Evolutionary conservation across 2,329 filamentous ascomycete species (phyloP).

Genomic region (Hysterium pulicare): DNA sequence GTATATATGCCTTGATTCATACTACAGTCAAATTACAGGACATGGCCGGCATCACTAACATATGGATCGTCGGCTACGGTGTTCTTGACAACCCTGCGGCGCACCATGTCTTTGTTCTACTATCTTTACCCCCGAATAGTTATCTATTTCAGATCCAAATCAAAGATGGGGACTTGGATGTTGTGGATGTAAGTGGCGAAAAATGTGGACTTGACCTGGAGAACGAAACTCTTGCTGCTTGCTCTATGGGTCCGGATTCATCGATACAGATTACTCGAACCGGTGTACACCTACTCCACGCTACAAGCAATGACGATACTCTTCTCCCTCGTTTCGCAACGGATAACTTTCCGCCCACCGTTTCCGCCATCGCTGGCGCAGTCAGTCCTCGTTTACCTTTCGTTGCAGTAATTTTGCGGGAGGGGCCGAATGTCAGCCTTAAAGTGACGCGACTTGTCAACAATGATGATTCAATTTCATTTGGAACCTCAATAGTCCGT

Average conservation of each 20-base stretch:
- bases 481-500: not conserved
- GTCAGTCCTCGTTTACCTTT: not conserved
- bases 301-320: constrained; percentile 7
- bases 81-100: constrained; percentile 21
- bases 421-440: not conserved
- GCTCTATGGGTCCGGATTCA: constrained; percentile 14
- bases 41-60: constrained; percentile 31
- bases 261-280: constrained; percentile 30
- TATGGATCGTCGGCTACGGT: constrained; percentile 38
- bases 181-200: constrained; percentile 18
- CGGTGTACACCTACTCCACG: constrained; percentile 21
- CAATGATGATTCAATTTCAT: not conserved
- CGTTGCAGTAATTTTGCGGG: not conserved
- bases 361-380: constrained; percentile 20
- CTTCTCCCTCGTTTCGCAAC: constrained; percentile 14
- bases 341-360: constrained; percentile 12
- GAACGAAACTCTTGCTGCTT: constrained; percentile 31
- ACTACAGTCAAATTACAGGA: constrained; percentile 24
- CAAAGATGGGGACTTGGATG: constrained; percentile 24
- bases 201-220: constrained; percentile 25
- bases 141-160: constrained; percentile 25
- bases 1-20: constrained; percentile 37
- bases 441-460: constrained; percentile 10
- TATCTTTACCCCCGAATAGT: constrained; percentile 34
- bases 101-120: constrained; percentile 32